Evolutionary conservation across 139 green algal genomes (phyloP), one percentile per base, ranked within the genome.

Genomic region (Coelastrella sp.): DNA sequence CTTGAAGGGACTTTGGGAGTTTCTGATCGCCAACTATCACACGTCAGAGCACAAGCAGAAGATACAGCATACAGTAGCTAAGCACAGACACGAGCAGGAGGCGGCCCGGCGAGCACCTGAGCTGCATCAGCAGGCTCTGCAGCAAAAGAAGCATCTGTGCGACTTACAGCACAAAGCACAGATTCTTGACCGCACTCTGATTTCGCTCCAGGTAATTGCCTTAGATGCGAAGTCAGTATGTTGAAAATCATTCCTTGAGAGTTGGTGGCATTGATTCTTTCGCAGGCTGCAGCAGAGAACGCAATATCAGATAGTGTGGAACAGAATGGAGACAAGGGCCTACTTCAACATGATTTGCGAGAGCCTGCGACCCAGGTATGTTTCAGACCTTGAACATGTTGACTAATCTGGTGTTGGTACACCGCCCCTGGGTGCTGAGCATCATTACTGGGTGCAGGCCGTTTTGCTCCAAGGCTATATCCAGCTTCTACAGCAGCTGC

Each of bases 21-120:
- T 82, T 37, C 19, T 69, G 5, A 82, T 72, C 21, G 21, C 75
- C 35, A 69, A 40, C 19, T 82, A 82, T 35, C 69, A 59, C 7
- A 34, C 51, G 15, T 27, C 51, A 69, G 75, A 71, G 7, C 43
- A 71, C 4, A 63, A 82, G 15, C 51, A 38, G 0, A 60, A 53
- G 4, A 82, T 82, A n/a, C 51, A 71, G 11, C 13, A 71, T 23
- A 53, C 71, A 53, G 35, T 82, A 60, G 53, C 25, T 2, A 69
- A 69, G 53, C 75, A 82, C 38, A 25, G 75, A 34, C 75, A 53
- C 5, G 75, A 82, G 35, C 75, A 82, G n/a, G 75, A 82, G n/a
- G 75, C 53, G 23, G 75, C 75, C 13, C n/a, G 35, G 37, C 51
- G 48, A 27, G 75, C 75, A 23, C 75, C 75, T 35, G 53, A 82